Conservation (phyloP, 2,329 filamentous ascomycete genomes). For the Didymella glomerata region DNA sequence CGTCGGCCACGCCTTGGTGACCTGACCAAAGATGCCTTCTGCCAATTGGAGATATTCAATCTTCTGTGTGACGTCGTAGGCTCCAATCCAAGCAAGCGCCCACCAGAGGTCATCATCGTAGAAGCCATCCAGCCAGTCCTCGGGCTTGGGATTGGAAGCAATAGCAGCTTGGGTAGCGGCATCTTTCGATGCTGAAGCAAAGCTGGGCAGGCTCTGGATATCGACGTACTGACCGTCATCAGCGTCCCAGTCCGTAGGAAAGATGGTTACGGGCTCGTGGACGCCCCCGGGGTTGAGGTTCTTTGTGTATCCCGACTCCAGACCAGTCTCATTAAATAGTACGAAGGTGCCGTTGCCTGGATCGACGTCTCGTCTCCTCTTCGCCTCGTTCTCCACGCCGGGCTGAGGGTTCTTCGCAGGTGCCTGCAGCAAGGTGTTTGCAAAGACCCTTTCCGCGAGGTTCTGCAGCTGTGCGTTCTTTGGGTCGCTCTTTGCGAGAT, state of each 20-base stretch:
- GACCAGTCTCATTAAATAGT: conserved; percentile 16
- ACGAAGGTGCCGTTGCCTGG: conserved; percentile 20
- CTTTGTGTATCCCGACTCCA: conserved; percentile 36
- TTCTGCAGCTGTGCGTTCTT: conserved; percentile 44
- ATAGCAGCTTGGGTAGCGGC: conserved; percentile 15
- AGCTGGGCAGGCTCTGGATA: conserved; percentile 23
- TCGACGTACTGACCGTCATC: conserved; percentile 19
- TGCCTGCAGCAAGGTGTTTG: conserved; percentile 53
- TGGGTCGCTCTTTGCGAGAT: conserved; percentile 55
- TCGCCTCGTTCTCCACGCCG: conserved; percentile 29
- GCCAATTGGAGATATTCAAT: conserved; percentile 58
- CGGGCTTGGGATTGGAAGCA: conserved; percentile 25
- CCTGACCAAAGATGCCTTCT: conserved; percentile 59
- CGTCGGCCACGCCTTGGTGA: conserved; percentile 50
- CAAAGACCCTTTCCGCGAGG: conserved; percentile 53
- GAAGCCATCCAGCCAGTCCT: conserved; percentile 54
- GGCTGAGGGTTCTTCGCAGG: conserved; percentile 44
- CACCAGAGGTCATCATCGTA: conserved; percentile 64
- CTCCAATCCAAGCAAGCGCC: conserved; percentile 63
- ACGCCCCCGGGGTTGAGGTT: conserved; percentile 24
- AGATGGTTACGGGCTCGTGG: conserved; percentile 29
- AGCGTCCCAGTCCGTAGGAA: conserved; percentile 33
- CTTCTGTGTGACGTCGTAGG: conserved; percentile 62
- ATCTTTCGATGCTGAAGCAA: conserved; percentile 10
- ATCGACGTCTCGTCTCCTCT: conserved; percentile 17